These are phyloP conservation scores for Mucor mucedo DNA, from an alignment of 371 early-diverging fungal genomes.

Conservation along the genomic window DNA sequence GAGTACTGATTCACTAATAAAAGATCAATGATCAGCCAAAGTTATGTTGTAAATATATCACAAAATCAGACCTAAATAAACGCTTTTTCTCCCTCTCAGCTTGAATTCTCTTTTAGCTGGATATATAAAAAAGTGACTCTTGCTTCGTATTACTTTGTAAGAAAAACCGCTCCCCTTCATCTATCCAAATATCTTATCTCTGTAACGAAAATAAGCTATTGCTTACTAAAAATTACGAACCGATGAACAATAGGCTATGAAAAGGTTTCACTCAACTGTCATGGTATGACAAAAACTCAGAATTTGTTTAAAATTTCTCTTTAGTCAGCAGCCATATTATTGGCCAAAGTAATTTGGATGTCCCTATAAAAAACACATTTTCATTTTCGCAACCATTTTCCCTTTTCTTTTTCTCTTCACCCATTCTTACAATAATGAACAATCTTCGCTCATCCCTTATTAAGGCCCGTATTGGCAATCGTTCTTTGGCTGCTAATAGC, in stretches of 20 bases:
- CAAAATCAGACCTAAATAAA: too few relatives aligned
- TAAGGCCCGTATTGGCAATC: constrained; percentile 13
- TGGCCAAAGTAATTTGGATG: neutral
- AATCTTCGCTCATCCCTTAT: constrained; percentile 14
- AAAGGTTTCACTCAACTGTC: neutral
- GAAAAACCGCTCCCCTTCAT: neutral
- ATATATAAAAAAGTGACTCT: too few relatives aligned
- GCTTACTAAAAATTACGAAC: neutral
- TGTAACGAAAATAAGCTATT: neutral
- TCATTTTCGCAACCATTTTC: neutral
- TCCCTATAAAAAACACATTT: neutral
- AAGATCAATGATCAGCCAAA: too few relatives aligned
- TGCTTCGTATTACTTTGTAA: neutral
- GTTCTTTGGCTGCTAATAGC: constrained; percentile 13
- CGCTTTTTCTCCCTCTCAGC: too few relatives aligned
- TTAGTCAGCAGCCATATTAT: constrained; percentile 4
- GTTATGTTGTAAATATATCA: too few relatives aligned
- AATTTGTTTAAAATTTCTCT: neutral
- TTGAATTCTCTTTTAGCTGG: too few relatives aligned
- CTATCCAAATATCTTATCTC: neutral
- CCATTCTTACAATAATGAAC: constrained; percentile 17
- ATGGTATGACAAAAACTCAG: neutral
- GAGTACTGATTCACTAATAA: too few relatives aligned
- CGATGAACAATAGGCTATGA: neutral
- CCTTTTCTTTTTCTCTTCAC: neutral